Percentiles rank a stretch among this genome's conserved stretches.
phyloP scores from a whole-genome alignment of 768 basidiomycete species.

The Boletus insuetus region DNA sequence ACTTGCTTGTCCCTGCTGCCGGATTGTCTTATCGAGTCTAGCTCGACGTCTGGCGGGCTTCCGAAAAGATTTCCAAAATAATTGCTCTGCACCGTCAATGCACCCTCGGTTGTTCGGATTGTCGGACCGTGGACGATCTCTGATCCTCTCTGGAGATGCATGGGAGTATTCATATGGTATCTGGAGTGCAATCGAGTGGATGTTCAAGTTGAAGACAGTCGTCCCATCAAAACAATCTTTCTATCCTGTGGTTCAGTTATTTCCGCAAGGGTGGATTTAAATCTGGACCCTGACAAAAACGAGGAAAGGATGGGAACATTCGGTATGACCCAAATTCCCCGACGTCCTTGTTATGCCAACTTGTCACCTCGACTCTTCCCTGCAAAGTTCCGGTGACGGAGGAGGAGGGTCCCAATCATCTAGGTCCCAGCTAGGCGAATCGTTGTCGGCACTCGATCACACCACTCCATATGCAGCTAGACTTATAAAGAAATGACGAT shows the following conservation, averaged over 20 bases:
- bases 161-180: neutral
- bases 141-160: neutral
- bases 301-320: conserved; percentile 7
- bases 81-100: too few relatives aligned
- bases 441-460: neutral
- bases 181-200: neutral
- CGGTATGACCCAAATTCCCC: conserved; percentile 1
- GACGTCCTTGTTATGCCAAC: neutral
- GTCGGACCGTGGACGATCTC: neutral
- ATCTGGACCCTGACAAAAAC: neutral
- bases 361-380: too few relatives aligned
- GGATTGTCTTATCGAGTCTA: conserved; percentile 11
- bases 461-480: neutral
- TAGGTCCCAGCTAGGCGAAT: too few relatives aligned
- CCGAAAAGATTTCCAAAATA: too few relatives aligned
- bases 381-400: too few relatives aligned
- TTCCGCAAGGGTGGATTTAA: neutral
- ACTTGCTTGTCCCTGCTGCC: conserved; percentile 18
- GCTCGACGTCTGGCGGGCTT: conserved; percentile 15
- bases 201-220: neutral
- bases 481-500: conserved; percentile 6
- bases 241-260: neutral
- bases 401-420: too few relatives aligned
- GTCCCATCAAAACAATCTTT: neutral
- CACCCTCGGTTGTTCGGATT: too few relatives aligned